Percentiles rank a stretch among this genome's conserved stretches.
phyloP scores from a whole-genome alignment of 495 filamentous ascomycete genomes.

The Penicillium egyptiacum region DNA sequence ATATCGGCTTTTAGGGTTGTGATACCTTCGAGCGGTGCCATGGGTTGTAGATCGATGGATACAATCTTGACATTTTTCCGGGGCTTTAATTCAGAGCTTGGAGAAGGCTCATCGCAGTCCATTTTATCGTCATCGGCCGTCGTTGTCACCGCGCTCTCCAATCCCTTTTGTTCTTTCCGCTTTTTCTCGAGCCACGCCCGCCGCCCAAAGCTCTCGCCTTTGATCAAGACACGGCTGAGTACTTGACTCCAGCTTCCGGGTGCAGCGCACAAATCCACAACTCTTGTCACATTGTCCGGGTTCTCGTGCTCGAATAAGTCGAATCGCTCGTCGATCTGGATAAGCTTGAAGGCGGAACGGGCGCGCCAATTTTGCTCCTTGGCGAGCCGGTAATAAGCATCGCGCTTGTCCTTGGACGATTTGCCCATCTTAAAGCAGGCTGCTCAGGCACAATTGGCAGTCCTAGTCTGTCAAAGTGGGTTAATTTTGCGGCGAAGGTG shows the following conservation, averaged over 20 bases:
- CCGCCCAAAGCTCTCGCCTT: constrained; percentile 84
- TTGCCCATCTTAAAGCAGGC: constrained; percentile 71
- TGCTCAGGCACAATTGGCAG: background rate
- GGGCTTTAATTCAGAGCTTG: constrained; percentile 49
- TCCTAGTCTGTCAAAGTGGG: constrained; percentile 11
- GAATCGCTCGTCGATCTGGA: constrained; percentile 97
- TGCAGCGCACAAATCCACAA: constrained; percentile 94
- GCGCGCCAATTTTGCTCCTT: constrained; percentile 99
- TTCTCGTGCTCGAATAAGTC: constrained; percentile 72
- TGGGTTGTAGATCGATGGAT: constrained; percentile 91
- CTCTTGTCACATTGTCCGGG: constrained; percentile 71
- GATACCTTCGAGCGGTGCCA: constrained; percentile 89
- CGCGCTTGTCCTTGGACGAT: constrained; percentile 97
- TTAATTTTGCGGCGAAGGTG: constrained; percentile 29
- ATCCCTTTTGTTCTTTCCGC: constrained; percentile 48
- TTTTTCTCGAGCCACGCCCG: constrained; percentile 82
- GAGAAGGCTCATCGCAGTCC: constrained; percentile 30
- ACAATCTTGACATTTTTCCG: constrained; percentile 87
- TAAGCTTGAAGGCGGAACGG: constrained; percentile 91
- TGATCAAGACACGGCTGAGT: constrained; percentile 86
- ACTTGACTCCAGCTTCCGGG: constrained; percentile 98
- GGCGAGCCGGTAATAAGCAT: constrained; percentile 94
- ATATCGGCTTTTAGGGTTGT: constrained; percentile 91
- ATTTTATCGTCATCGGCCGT: constrained; percentile 17
- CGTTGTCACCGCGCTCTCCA: constrained; percentile 37